Conservation (phyloP, 2,329 filamentous ascomycete species). For the Aspergillus niger region DNA sequence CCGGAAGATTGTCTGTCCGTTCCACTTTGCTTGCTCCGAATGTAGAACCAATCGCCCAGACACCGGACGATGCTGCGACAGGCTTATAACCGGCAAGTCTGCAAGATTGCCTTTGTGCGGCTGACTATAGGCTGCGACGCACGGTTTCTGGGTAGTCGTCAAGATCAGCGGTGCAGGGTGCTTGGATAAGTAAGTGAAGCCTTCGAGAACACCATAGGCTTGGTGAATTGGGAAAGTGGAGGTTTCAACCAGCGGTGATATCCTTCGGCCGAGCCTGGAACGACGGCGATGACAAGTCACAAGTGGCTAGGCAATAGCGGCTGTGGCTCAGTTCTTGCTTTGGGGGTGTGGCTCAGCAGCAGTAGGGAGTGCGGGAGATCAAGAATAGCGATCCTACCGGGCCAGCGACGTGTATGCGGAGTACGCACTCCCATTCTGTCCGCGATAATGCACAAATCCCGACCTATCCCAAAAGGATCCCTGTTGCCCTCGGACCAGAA, state of each 20-base stretch:
- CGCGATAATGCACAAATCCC: background rate
- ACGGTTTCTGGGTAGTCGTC: background rate
- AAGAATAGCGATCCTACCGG: background rate
- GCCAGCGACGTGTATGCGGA: background rate
- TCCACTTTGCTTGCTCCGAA: background rate
- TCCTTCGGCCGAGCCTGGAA: background rate
- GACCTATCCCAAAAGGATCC: background rate
- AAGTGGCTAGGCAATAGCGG: background rate
- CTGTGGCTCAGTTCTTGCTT: background rate
- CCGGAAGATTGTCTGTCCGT: background rate
- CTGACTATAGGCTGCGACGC: background rate
- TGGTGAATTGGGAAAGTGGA: background rate
- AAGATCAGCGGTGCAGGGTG: conserved; percentile 1
- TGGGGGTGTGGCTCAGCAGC: background rate
- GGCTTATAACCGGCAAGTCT: background rate
- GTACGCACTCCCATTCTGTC: background rate
- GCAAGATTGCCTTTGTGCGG: conserved; percentile 1
- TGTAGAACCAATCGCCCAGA: background rate
- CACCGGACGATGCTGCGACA: background rate
- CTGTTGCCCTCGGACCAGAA: background rate
- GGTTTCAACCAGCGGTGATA: background rate
- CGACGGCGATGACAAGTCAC: conserved; percentile 1
- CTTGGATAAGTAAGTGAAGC: conserved; percentile 4
- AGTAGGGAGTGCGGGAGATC: background rate
- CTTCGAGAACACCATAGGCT: background rate